These are phyloP conservation scores for Leccinum laetum DNA, from an alignment of 1,284 basidiomycete species.

Conservation along the genomic window DNA sequence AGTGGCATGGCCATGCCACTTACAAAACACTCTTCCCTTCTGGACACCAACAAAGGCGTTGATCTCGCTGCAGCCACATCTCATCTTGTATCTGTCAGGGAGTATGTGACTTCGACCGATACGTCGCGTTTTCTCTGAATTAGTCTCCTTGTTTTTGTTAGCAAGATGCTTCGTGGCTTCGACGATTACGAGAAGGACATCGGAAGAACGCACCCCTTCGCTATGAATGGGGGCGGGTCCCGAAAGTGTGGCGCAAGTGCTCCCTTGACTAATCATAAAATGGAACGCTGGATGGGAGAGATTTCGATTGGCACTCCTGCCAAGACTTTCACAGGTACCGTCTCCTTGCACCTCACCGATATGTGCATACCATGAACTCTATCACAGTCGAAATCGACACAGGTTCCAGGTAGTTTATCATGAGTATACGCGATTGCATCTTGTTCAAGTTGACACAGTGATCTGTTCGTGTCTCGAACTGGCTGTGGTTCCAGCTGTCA, in stretches of 20 bases:
- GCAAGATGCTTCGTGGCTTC: neutral
- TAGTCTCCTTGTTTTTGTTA: neutral
- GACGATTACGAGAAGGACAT: neutral
- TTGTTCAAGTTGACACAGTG: neutral
- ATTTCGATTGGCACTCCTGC: neutral
- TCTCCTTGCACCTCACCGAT: neutral
- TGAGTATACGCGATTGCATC: neutral
- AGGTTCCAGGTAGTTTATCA: neutral
- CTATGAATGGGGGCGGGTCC: too few species aligned
- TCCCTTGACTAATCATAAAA: neutral
- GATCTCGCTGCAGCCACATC: neutral
- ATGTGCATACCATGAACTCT: neutral
- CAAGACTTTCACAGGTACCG: neutral
- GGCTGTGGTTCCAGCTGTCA: neutral
- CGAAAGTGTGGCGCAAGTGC: too few species aligned
- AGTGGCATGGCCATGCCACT: too few species aligned
- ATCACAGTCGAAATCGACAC: neutral
- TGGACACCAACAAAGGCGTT: neutral
- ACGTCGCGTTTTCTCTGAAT: too few species aligned
- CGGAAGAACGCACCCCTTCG: neutral
- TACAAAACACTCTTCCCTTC: constrained; percentile 2
- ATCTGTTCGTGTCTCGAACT: neutral
- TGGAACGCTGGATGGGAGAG: neutral
- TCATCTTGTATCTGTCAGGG: neutral
- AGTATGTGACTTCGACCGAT: neutral